Evolutionary conservation across 2,329 filamentous ascomycete genomes (phyloP).

Genomic region (Fusarium abutilonis): DNA sequence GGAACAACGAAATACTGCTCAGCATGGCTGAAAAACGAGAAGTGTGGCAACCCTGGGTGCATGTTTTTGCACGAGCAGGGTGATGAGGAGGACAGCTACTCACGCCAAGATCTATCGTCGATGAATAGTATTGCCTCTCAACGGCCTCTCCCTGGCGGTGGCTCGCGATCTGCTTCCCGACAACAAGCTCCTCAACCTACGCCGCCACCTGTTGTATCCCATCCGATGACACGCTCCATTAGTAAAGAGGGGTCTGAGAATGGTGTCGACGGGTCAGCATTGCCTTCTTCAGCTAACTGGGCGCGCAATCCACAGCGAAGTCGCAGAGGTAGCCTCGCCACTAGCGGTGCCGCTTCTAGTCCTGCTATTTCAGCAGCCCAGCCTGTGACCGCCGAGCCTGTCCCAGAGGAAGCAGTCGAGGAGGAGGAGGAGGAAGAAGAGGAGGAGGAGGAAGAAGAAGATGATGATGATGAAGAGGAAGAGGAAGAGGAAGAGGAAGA

Average conservation of each 20-base stretch:
- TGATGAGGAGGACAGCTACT: slow-evolving; percentile 98
- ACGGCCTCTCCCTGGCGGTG: slow-evolving; percentile 67
- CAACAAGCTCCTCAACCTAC: slow-evolving; percentile 56
- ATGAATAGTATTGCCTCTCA: slow-evolving; percentile 91
- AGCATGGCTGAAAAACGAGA: slow-evolving; percentile 92
- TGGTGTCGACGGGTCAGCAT: slow-evolving; percentile 83
- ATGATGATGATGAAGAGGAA: slow-evolving; percentile 45
- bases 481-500: slow-evolving; percentile 1
- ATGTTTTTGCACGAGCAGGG: slow-evolving; percentile 98
- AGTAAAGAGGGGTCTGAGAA: slow-evolving; percentile 80
- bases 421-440: slow-evolving; percentile 42
- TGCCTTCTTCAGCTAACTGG: slow-evolving; percentile 95
- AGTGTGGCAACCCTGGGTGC: slow-evolving; percentile 93
- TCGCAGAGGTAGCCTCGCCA: slow-evolving; percentile 80
- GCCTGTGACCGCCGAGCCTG: slow-evolving; percentile 62
- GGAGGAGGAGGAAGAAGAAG: neutral
- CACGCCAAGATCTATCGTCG: slow-evolving; percentile 90
- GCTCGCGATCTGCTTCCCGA: slow-evolving; percentile 63
- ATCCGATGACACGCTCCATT: slow-evolving; percentile 77
- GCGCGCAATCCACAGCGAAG: slow-evolving; percentile 76
- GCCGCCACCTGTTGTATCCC: slow-evolving; percentile 56
- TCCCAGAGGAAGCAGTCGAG: slow-evolving; percentile 55
- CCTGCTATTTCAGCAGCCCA: slow-evolving; percentile 74
- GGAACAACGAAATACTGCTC: slow-evolving; percentile 99
- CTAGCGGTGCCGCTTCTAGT: slow-evolving; percentile 82